Evolutionary conservation across 495 filamentous ascomycete species (phyloP).

Genomic region (Darksidea phi): DNA sequence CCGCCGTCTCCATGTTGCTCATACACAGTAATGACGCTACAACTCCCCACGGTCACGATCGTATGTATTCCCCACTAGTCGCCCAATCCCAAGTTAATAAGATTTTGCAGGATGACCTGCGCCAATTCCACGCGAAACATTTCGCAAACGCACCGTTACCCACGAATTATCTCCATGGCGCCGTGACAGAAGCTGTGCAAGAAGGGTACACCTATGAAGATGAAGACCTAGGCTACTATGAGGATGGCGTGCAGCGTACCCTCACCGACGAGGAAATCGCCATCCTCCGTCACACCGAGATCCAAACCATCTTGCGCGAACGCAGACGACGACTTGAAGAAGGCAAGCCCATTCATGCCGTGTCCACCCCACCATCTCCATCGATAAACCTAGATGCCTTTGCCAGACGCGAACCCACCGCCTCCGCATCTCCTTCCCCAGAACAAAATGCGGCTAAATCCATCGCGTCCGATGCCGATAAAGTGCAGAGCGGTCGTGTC

Average conservation of each 20-base stretch:
- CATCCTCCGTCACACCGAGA: constrained; percentile 87
- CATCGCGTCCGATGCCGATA: background rate
- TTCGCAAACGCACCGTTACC: constrained; percentile 45
- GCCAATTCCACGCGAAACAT: constrained; percentile 62
- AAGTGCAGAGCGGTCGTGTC: constrained; percentile 6
- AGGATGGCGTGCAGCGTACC: constrained; percentile 84
- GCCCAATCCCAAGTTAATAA: background rate
- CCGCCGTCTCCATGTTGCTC: background rate
- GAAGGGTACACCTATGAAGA: constrained; percentile 52
- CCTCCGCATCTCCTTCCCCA: background rate
- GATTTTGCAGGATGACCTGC: constrained; percentile 64
- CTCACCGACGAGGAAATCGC: constrained; percentile 88
- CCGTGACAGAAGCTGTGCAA: background rate
- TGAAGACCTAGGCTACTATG: constrained; percentile 82
- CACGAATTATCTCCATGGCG: constrained; percentile 43
- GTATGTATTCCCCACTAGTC: constrained; percentile 4
- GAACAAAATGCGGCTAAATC: background rate
- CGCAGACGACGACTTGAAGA: constrained; percentile 1
- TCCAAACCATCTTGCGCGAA: constrained; percentile 51
- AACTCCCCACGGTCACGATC: constrained; percentile 28
- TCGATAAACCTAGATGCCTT: too few species aligned
- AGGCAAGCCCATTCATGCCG: background rate
- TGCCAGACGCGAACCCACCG: background rate
- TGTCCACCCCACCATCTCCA: background rate
- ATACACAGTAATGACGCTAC: constrained; percentile 1